These are phyloP conservation scores for Penicillium hordei DNA, from an alignment of 2,329 filamentous ascomycete species.

Conservation along the genomic window DNA sequence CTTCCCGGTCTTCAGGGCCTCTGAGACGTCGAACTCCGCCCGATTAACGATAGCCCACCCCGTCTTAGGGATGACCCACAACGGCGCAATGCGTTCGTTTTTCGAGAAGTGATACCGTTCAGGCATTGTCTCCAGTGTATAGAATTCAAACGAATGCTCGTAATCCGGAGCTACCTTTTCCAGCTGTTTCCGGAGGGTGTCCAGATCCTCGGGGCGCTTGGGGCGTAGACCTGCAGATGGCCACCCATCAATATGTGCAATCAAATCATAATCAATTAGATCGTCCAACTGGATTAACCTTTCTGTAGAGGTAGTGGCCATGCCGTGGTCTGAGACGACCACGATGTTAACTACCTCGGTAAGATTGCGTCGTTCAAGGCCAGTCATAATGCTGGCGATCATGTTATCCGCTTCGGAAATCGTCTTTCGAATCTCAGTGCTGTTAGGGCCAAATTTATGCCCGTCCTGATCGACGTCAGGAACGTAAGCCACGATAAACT, in stretches of 20 bases:
- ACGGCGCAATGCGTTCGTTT: constrained; percentile 84
- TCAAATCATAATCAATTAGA: constrained; percentile 71
- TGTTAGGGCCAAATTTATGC: constrained; percentile 88
- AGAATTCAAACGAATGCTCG: constrained; percentile 71
- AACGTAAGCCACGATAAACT: constrained; percentile 91
- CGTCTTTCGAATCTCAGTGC: constrained; percentile 79
- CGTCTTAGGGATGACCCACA: constrained; percentile 90
- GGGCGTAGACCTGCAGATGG: constrained; percentile 86
- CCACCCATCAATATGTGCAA: constrained; percentile 91
- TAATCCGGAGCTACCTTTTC: constrained; percentile 60
- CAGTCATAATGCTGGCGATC: constrained; percentile 72
- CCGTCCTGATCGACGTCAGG: constrained; percentile 87
- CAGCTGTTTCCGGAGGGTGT: constrained; percentile 62
- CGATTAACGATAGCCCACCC: constrained; percentile 90
- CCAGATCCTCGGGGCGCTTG: constrained; percentile 65
- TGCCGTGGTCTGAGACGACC: constrained; percentile 96
- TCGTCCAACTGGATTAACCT: constrained; percentile 89
- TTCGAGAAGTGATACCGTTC: constrained; percentile 86
- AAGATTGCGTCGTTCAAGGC: constrained; percentile 77
- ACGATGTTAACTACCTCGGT: constrained; percentile 90
- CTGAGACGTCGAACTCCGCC: constrained; percentile 71
- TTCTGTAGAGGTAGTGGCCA: constrained; percentile 84
- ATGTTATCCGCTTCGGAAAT: constrained; percentile 80
- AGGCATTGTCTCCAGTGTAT: constrained; percentile 85
- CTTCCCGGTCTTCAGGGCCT: constrained; percentile 62